Percentiles rank a stretch among this genome's conserved stretches.
phyloP scores from a whole-genome alignment of 345 rosid genomes.

The Citrus australasica region DNA sequence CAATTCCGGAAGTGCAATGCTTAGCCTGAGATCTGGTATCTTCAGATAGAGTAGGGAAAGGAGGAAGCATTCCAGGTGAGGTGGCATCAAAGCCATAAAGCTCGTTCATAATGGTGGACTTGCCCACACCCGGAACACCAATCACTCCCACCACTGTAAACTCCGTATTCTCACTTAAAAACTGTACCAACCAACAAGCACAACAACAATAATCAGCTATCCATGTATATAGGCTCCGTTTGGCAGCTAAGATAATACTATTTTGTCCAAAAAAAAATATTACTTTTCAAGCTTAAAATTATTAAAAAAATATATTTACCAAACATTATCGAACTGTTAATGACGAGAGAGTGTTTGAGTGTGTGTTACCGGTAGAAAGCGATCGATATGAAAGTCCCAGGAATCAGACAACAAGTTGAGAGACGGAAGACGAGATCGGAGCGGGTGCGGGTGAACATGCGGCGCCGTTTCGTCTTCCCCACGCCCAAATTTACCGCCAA shows the following conservation, averaged over 20 bases:
- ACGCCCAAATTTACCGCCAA: conserved; percentile 58
- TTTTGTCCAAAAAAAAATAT: too few relatives aligned
- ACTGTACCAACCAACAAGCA: neutral
- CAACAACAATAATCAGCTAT: too few relatives aligned
- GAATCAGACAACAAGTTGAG: conserved; percentile 84
- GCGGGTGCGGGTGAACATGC: conserved; percentile 11
- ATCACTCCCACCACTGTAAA: conserved; percentile 83
- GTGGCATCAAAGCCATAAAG: conserved; percentile 70
- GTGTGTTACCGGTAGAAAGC: conserved; percentile 64
- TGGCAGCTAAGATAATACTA: too few relatives aligned
- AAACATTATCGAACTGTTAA: too few relatives aligned
- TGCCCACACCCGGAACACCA: conserved; percentile 75
- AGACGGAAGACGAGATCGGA: conserved; percentile 63
- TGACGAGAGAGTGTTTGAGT: neutral
- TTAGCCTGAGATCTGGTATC: conserved; percentile 61
- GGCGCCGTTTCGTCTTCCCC: conserved; percentile 50
- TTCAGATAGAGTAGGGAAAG: conserved; percentile 58
- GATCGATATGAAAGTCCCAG: conserved; percentile 85
- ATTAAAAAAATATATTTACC: too few relatives aligned
- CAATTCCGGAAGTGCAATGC: conserved; percentile 74
- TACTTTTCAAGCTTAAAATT: too few relatives aligned
- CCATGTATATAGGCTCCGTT: too few relatives aligned
- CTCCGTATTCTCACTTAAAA: conserved; percentile 75
- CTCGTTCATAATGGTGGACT: conserved; percentile 78
- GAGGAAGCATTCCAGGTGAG: conserved; percentile 82